Evolutionary conservation across 805 yeast species (phyloP).

Genomic region (Jamesozyma lodderae): DNA sequence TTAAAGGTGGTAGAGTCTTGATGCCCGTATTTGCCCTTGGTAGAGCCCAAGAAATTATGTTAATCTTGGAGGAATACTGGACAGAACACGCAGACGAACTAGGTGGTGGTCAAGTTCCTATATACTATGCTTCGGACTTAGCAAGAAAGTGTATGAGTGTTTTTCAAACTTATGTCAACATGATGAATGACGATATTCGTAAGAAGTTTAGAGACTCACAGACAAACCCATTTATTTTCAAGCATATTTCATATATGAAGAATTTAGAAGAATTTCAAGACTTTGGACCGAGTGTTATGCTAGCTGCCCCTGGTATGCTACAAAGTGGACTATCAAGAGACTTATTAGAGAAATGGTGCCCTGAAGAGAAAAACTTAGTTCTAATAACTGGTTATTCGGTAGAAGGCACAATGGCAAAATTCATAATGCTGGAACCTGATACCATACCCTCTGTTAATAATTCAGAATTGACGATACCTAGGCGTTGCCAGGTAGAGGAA

Average conservation of each 20-base stretch:
- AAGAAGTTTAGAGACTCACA: slow-evolving; percentile 66
- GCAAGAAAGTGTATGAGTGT: slow-evolving; percentile 97
- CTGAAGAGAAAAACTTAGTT: slow-evolving; percentile 83
- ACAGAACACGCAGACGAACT: slow-evolving; percentile 71
- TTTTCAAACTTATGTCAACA: slow-evolving; percentile 89
- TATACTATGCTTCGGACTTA: slow-evolving; percentile 84
- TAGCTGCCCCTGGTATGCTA: slow-evolving; percentile 97
- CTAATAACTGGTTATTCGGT: slow-evolving; percentile 94
- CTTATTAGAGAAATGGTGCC: slow-evolving; percentile 91
- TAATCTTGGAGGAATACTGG: slow-evolving; percentile 95
- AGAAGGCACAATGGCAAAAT: slow-evolving; percentile 97
- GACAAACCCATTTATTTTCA: slow-evolving; percentile 85
- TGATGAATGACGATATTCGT: slow-evolving; percentile 92
- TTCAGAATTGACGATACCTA: slow-evolving; percentile 76
- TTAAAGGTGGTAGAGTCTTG: slow-evolving; percentile 83
- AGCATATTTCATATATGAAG: slow-evolving; percentile 69
- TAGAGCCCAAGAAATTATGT: slow-evolving; percentile 85
- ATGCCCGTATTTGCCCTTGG: slow-evolving; percentile 96
- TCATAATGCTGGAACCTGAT: slow-evolving; percentile 75
- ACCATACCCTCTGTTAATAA: slow-evolving; percentile 79
- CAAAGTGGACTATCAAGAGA: slow-evolving; percentile 93
- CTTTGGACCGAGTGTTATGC: slow-evolving; percentile 89
- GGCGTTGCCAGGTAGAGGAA: slow-evolving; percentile 82
- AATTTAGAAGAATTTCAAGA: slow-evolving; percentile 82
- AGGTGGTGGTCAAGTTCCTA: slow-evolving; percentile 47